phyloP scores from a whole-genome alignment of 2,329 filamentous ascomycete species.

The Sporothrix mexicana region DNA sequence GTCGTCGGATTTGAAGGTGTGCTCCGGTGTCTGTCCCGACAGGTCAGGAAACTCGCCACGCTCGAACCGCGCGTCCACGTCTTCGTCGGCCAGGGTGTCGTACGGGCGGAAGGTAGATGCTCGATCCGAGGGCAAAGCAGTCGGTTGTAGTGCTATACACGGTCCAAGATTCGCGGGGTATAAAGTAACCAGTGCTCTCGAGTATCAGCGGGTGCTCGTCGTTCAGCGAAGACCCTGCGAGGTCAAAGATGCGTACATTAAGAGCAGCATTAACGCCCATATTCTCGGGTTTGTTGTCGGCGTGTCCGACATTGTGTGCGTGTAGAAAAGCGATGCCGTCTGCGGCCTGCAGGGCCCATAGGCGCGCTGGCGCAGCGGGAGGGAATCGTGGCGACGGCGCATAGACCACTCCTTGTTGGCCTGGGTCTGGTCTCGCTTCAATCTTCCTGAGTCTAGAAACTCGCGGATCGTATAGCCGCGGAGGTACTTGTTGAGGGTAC shows the following conservation, averaged over 20 bases:
- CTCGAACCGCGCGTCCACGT: neutral
- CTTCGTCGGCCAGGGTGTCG: neutral
- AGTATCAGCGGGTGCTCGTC: neutral
- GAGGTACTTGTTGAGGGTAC: slow-evolving; percentile 13
- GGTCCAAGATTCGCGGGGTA: neutral
- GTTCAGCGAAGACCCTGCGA: neutral
- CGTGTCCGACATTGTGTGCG: slow-evolving; percentile 30
- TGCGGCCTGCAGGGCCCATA: slow-evolving; percentile 31
- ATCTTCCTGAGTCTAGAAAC: neutral
- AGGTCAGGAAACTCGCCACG: neutral
- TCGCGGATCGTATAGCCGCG: slow-evolving; percentile 7
- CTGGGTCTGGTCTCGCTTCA: neutral
- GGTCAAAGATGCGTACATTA: neutral
- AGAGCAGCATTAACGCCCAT: slow-evolving; percentile 33
- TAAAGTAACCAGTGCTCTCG: slow-evolving; percentile 8
- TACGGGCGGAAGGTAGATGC: neutral
- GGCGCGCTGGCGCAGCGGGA: slow-evolving; percentile 27
- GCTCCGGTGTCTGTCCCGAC: neutral
- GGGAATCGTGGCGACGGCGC: slow-evolving; percentile 20
- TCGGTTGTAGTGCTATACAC: neutral
- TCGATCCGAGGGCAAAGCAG: neutral
- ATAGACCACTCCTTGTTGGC: neutral
- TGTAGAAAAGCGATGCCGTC: slow-evolving; percentile 31
- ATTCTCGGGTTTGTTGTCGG: slow-evolving; percentile 34
- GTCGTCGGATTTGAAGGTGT: neutral